Base-by-base conservation (phyloP, 2,329 filamentous ascomycete genomes). In the Penicillium sp. region DNA sequence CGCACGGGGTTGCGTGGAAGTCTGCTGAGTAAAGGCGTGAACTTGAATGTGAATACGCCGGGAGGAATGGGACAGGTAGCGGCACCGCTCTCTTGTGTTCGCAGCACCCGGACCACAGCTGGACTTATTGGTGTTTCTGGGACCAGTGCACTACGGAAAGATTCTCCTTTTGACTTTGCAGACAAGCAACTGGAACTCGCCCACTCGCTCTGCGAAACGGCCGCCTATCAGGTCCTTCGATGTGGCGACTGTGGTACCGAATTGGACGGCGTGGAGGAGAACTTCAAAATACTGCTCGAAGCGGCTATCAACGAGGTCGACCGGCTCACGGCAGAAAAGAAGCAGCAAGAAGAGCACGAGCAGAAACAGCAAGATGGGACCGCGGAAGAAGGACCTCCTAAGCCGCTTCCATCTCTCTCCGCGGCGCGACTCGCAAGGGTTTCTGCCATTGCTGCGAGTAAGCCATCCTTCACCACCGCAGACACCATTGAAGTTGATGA, bases 161-260 rank as follows among this genome's bases (percentile, higher is more conserved):
- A 87, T 51, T 78, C 83, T 51, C 77, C 80, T 1, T 91, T 88
- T 67, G 90, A 95, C 60, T 79, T 84, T 41, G 80, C 91, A 1
- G 91, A 96, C 68, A 89, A 88, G 68, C 83, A 84, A 0, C 78
- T 97, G 26, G 91, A 96, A 68, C 83, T 84, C 59, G 88, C 90
- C 5, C 91, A 96, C 70, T 82, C 81, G 52, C 83, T 91, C 64
- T 95, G 90, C 69, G 92, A 97, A 74, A 86, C 86, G 50, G 92
- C 89, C 2, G 92, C 92, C 0, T 91, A 96, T 67, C 90, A 95
- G 66, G 91, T 94, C 57, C 79, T 97, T n/a, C 85, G 92, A 23
- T 88, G 91, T 49, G 92, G 91, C 10, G 88, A 94, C 66, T 96
- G 92, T 72, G 81, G 79, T n/a, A 81, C 84, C 16, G 90, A 96